Evolutionary conservation across 176 grass and related monocot genomes (phyloP), one percentile per base, ranked within the genome.

Genomic region (Phyllostachys edulis): DNA sequence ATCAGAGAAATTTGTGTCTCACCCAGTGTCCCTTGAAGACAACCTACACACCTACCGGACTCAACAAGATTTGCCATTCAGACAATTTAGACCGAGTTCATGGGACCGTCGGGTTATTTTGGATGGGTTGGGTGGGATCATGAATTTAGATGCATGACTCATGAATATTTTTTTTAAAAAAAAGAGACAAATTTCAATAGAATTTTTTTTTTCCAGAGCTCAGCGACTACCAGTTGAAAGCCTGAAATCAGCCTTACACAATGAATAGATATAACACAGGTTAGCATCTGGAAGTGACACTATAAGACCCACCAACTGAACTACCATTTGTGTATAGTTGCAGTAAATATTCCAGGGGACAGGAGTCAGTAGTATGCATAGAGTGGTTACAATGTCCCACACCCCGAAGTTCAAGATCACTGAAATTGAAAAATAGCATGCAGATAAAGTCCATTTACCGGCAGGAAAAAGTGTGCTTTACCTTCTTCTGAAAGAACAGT

Each of bases 401-500:
- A 34, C 59, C 1, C 17, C 5, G 0, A 15, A n/a, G 11, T 49
- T 21, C 11, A 36, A 79, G 16, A 36, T 50, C 26, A 29, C 1
- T 79, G 41, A 16, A 23, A 40, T 7, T 41, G 61, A 79, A 65
- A 50, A 38, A 39, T 13, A 83, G 13, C 5, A 47, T 23, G 70
- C 13, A 66, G 8, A 66, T 66, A 32, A 15, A 64, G 37, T 16
- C 21, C 46, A 80, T 73, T 62, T 72, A 63, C 32, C 7, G 12
- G 15, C 9, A 32, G 32, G 40, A 27, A 88, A 88, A 27, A 9
- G 3, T 9, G 12, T 49, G 21, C 67, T 72, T 46, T 71, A 95
- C 96, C 96, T 90, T 90, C 91, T 57, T 95, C 93, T 38, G 91
- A 85, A 88, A 95, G 89, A 84, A 98, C 89, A 64, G 91, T 88